phyloP scores from a whole-genome alignment of 2,329 filamentous ascomycete genomes.

The Bertia moriformis region DNA sequence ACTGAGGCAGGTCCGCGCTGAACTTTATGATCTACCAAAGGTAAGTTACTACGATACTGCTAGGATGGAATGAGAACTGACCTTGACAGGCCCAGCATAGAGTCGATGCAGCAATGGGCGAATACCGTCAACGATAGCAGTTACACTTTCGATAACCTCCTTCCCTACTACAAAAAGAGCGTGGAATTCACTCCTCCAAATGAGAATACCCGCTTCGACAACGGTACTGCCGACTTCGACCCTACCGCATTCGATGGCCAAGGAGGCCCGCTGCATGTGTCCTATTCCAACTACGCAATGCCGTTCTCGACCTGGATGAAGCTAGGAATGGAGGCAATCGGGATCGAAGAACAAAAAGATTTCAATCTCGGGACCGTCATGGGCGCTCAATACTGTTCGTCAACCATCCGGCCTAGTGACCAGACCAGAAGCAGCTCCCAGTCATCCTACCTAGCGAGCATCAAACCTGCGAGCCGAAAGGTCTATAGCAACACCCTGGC shows the following conservation, averaged over 20 bases:
- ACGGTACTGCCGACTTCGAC: slow-evolving; percentile 10
- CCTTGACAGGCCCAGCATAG: slow-evolving; percentile 9
- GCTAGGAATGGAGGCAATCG: slow-evolving; percentile 12
- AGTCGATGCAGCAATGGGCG: slow-evolving; percentile 16
- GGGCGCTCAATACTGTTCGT: not conserved
- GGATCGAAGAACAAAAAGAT: slow-evolving; percentile 9
- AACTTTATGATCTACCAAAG: slow-evolving; percentile 18
- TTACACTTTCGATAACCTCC: slow-evolving; percentile 13
- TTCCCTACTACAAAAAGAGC: slow-evolving; percentile 14
- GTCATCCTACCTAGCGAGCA: slow-evolving; percentile 4
- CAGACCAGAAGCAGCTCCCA: slow-evolving; percentile 1
- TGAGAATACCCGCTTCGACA: slow-evolving; percentile 5
- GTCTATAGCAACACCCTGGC: slow-evolving; percentile 4
- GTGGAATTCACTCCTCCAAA: slow-evolving; percentile 13
- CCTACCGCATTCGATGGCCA: slow-evolving; percentile 8
- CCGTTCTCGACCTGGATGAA: slow-evolving; percentile 16
- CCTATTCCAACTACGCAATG: slow-evolving; percentile 15
- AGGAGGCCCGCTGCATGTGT: slow-evolving; percentile 16
- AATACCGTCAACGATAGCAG: slow-evolving; percentile 13
- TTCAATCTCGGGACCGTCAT: slow-evolving; percentile 8
- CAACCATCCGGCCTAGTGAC: not conserved
- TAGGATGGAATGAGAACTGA: not conserved
- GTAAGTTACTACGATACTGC: slow-evolving; percentile 3
- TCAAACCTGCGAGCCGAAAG: slow-evolving; percentile 3
- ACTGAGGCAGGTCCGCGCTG: slow-evolving; percentile 9